A percentile compares a stretch with the other conserved stretches of the same genome.
Conservation (phyloP, 1,139 yeast species). For the Nakaseomyces nivariensis region DNA sequence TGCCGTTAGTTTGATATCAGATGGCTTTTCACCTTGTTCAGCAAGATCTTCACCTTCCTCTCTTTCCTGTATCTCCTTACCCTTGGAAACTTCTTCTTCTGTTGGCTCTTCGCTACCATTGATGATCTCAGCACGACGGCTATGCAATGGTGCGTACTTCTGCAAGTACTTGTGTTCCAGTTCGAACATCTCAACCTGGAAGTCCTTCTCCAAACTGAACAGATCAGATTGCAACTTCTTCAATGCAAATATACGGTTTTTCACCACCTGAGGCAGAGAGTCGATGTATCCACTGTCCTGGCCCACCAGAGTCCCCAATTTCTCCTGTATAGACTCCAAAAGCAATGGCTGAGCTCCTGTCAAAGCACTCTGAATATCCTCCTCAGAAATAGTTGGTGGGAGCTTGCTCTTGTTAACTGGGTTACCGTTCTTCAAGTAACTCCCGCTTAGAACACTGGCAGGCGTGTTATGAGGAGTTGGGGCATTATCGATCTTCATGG, state of each 20-base stretch:
- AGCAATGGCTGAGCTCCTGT: constrained; percentile 20
- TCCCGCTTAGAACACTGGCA: constrained; percentile 63
- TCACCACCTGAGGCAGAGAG: constrained; percentile 62
- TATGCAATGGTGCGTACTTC: constrained; percentile 69
- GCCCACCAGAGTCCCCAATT: constrained; percentile 76
- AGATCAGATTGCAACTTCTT: constrained; percentile 79
- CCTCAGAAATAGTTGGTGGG: constrained; percentile 56
- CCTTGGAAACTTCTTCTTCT: constrained; percentile 64
- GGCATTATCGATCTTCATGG: constrained; percentile 72
- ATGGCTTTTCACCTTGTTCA: constrained; percentile 36
- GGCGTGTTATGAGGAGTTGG: constrained; percentile 99
- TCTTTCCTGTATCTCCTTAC: constrained; percentile 50
- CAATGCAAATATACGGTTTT: constrained; percentile 70
- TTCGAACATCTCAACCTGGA: constrained; percentile 79
- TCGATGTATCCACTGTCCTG: constrained; percentile 80
- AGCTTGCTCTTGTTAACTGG: constrained; percentile 62
- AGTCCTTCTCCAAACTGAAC: constrained; percentile 77
- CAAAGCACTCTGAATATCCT: constrained; percentile 27
- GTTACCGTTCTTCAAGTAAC: constrained; percentile 59
- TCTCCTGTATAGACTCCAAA: constrained; percentile 70
- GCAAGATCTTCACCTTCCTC: constrained; percentile 41
- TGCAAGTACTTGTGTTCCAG: constrained; percentile 73
- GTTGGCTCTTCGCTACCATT: constrained; percentile 71
- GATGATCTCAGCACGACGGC: constrained; percentile 62
- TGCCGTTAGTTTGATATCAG: constrained; percentile 19